Evolutionary conservation across 306 rosid species (phyloP).

Genomic region (Vigna hirtella): DNA sequence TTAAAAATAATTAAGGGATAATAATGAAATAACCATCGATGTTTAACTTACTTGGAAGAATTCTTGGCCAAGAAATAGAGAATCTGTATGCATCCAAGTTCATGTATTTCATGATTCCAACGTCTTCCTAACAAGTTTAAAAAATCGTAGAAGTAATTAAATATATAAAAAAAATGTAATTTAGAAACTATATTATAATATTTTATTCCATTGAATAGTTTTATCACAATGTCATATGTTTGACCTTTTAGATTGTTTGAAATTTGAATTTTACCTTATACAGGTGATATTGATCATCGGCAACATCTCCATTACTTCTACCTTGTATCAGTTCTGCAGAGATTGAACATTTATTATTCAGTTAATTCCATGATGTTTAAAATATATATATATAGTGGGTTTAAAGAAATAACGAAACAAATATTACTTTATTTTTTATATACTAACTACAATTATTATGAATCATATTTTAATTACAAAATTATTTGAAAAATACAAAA

Average conservation of each 20-base stretch:
- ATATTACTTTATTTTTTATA: background rate
- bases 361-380: background rate
- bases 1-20: background rate
- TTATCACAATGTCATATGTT: background rate
- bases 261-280: slow-evolving; percentile 48
- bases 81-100: slow-evolving; percentile 67
- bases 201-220: background rate
- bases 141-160: background rate
- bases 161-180: background rate
- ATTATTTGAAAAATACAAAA: too few relatives aligned
- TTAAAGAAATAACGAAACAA: background rate
- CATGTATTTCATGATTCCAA: slow-evolving; percentile 62
- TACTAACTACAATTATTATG: too few relatives aligned
- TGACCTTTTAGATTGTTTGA: background rate
- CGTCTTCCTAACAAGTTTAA: slow-evolving; percentile 60
- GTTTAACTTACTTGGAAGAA: slow-evolving; percentile 62
- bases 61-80: slow-evolving; percentile 78
- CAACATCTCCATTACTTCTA: slow-evolving; percentile 54
- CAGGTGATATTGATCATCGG: slow-evolving; percentile 53
- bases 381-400: too few relatives aligned
- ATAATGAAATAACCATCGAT: background rate
- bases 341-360: background rate
- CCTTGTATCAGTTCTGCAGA: slow-evolving; percentile 54
- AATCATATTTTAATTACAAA: too few relatives aligned
- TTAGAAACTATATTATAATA: background rate